phyloP scores from a whole-genome alignment of 257 asterid genomes.

The Jaltomata sinuosa region DNA sequence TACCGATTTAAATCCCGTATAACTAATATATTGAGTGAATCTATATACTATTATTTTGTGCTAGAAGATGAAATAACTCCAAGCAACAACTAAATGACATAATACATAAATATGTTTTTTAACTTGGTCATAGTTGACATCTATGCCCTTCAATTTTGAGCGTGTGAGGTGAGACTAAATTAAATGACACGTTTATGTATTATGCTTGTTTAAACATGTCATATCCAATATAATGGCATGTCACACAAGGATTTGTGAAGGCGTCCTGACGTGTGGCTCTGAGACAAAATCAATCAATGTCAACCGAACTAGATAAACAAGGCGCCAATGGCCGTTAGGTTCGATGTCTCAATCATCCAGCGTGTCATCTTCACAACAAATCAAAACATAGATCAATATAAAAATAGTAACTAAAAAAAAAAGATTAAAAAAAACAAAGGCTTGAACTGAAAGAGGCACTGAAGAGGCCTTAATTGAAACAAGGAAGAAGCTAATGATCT shows the following conservation, averaged over 20 bases:
- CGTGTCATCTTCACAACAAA: slow-evolving; percentile 9
- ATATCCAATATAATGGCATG: no score
- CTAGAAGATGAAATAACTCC: no score
- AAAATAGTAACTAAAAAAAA: neutral
- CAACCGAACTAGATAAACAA: neutral
- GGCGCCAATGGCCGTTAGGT: slow-evolving; percentile 38
- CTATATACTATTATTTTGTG: no score
- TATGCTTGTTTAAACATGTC: no score
- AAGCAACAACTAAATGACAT: no score
- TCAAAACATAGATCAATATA: neutral
- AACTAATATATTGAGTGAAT: no score
- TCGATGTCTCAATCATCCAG: slow-evolving; percentile 36
- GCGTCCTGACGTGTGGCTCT: neutral
- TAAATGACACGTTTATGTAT: no score
- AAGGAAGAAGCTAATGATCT: neutral
- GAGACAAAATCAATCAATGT: neutral
- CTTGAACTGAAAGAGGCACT: slow-evolving; percentile 29
- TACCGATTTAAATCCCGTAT: no score
- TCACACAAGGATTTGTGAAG: neutral
- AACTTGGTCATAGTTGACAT: no score
- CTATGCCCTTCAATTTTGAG: no score
- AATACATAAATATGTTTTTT: no score
- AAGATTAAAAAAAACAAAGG: neutral
- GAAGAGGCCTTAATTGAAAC: slow-evolving; percentile 13
- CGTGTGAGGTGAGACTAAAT: no score